These are phyloP conservation scores for Calonectria crousiana DNA, from an alignment of 2,329 filamentous ascomycete genomes.

Conservation along the genomic window DNA sequence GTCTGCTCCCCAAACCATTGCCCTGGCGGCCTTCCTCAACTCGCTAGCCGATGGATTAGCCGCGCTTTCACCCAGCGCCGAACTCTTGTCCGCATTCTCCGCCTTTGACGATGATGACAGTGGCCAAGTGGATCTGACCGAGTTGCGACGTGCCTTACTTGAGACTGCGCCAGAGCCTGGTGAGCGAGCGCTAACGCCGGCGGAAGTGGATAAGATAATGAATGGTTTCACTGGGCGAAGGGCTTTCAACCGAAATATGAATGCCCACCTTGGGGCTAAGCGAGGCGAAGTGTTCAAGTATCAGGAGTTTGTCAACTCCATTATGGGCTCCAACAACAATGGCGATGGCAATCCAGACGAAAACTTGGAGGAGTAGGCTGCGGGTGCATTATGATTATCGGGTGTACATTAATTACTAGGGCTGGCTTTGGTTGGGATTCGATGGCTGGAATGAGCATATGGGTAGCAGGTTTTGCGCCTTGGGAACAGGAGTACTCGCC, in stretches of 20 bases:
- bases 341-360: conserved; percentile 50
- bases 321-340: conserved; percentile 66
- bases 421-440: neutral
- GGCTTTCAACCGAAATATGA: conserved; percentile 78
- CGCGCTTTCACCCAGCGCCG: conserved; percentile 80
- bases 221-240: conserved; percentile 86
- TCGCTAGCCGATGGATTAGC: conserved; percentile 81
- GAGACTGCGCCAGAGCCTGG: conserved; percentile 84
- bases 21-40: conserved; percentile 88
- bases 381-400: neutral
- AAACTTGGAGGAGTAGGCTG: conserved; percentile 38
- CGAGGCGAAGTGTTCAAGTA: conserved; percentile 94
- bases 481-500: conserved; percentile 6
- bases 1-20: conserved; percentile 77
- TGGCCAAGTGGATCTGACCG: conserved; percentile 87
- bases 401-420: conserved; percentile 15
- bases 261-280: conserved; percentile 65
- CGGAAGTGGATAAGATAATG: conserved; percentile 89
- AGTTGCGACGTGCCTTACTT: conserved; percentile 85
- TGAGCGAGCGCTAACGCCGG: conserved; percentile 71
- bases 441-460: conserved; percentile 9
- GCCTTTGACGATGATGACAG: conserved; percentile 97
- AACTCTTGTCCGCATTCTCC: conserved; percentile 90
- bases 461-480: conserved; percentile 9
- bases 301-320: conserved; percentile 85